phyloP scores from a whole-genome alignment of 352 stramenopile genomes.

The Phytophthora ohioensis region DNA sequence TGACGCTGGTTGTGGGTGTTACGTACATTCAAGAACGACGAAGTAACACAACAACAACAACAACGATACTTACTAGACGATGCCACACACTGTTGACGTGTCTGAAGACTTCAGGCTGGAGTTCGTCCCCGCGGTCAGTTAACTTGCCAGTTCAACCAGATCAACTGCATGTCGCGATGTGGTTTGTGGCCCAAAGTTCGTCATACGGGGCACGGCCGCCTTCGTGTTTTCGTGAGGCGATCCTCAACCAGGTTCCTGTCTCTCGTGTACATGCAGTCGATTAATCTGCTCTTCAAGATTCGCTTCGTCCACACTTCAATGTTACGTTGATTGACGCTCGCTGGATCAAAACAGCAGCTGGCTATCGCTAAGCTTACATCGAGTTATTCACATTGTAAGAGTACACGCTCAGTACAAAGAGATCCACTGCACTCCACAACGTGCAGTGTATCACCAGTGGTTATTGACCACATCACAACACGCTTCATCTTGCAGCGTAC shows the following conservation, averaged over 20 bases:
- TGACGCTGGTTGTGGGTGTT: too few species aligned
- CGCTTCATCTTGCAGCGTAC: too few species aligned
- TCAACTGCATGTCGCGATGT: not conserved
- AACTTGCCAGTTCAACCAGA: not conserved
- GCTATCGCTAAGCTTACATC: not conserved
- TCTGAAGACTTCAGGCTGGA: too few species aligned
- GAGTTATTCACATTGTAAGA: not conserved
- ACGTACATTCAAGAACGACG: too few species aligned
- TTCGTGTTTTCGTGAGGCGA: slow-evolving; percentile 5
- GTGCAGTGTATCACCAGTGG: too few species aligned
- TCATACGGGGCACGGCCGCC: slow-evolving; percentile 3
- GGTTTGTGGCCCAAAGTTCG: not conserved
- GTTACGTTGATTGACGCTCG: slow-evolving; percentile 3
- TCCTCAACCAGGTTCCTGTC: not conserved
- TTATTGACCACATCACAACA: too few species aligned
- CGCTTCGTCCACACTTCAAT: slow-evolving; percentile 7
- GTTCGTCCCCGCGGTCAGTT: too few species aligned
- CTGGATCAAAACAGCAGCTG: not conserved
- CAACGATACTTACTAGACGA: too few species aligned
- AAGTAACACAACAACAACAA: too few species aligned
- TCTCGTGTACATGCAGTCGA: slow-evolving; percentile 1
- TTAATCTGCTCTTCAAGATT: slow-evolving; percentile 5
- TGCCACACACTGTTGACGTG: not conserved
- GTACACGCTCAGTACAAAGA: too few species aligned
- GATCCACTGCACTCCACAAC: too few species aligned